A percentile compares a stretch with the other conserved stretches of the same genome.
Evolutionary conservation across 208 protist genomes (phyloP).

Genomic region (Acanthamoeba culbertsoni): DNA sequence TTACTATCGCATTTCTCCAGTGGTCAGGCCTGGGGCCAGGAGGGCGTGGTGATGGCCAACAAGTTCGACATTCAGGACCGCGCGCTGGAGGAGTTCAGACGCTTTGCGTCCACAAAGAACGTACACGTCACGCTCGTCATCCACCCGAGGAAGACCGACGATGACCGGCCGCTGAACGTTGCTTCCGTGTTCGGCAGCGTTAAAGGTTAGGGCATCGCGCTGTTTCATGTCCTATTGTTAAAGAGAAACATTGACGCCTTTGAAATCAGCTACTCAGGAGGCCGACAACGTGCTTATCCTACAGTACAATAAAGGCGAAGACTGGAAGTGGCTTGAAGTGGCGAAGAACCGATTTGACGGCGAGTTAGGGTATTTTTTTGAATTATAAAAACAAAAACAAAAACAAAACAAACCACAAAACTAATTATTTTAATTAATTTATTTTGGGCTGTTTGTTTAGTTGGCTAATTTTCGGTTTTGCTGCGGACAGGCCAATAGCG

Average conservation of each 20-base stretch:
- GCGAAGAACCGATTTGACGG: constrained; percentile 83
- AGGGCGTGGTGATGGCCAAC: not conserved
- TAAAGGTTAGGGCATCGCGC: constrained; percentile 74
- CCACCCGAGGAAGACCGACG: constrained; percentile 81
- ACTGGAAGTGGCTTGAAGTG: constrained; percentile 69
- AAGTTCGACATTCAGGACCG: constrained; percentile 80
- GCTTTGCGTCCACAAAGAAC: constrained; percentile 82
- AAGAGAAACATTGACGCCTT: not conserved
- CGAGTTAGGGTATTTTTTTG: constrained; percentile 56
- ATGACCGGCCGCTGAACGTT: constrained; percentile 49
- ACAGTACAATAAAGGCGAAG: constrained; percentile 65
- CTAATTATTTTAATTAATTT: not conserved
- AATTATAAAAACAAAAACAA: no score
- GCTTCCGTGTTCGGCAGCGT: constrained; percentile 82
- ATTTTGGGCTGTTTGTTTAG: not conserved
- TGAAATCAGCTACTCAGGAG: constrained; percentile 72
- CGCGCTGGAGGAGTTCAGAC: constrained; percentile 76
- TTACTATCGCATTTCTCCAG: not conserved
- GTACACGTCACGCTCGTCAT: constrained; percentile 84
- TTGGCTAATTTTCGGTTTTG: not conserved
- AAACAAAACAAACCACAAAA: no score
- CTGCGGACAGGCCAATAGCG: not conserved
- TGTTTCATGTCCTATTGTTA: not conserved
- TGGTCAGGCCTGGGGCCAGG: not conserved
- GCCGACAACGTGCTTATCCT: constrained; percentile 84